phyloP scores from a whole-genome alignment of 2,329 filamentous ascomycete species.

The Cryoendolithus antarcticus region DNA sequence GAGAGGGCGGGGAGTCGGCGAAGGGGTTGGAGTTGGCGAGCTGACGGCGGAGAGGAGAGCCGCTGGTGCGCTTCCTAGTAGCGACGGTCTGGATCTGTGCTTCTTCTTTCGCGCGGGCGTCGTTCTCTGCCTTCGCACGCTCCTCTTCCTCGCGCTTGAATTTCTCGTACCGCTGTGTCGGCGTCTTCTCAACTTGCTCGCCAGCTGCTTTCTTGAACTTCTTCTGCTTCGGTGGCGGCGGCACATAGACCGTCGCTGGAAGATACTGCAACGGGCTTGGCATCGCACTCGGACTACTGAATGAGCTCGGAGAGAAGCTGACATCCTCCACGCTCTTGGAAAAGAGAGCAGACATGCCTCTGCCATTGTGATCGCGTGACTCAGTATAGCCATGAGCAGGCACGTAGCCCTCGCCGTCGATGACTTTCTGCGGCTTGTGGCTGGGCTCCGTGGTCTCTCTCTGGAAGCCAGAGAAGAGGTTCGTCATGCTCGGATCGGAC shows the following conservation, averaged over 20 bases:
- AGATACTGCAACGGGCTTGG: conserved; percentile 17
- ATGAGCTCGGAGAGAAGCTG: conserved; percentile 9
- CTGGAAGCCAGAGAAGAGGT: background rate
- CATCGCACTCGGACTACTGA: conserved; percentile 15
- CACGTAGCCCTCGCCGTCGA: background rate
- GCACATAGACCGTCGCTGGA: conserved; percentile 11
- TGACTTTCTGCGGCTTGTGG: conserved; percentile 1
- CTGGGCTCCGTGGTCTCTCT: background rate
- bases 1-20: too few relatives aligned
- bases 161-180: background rate
- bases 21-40: background rate
- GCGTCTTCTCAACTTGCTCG: conserved; percentile 3
- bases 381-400: conserved; percentile 8
- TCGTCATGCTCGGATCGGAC: conserved; percentile 8
- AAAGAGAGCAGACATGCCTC: conserved; percentile 4
- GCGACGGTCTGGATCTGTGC: background rate
- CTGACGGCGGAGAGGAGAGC: background rate
- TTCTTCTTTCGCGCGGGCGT: background rate
- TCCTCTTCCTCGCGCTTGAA: background rate
- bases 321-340: background rate
- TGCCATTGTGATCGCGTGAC: conserved; percentile 7
- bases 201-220: conserved; percentile 1
- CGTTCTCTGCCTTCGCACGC: background rate
- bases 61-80: too few relatives aligned
- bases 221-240: conserved; percentile 5